Base-by-base conservation (phyloP, 371 early-diverging fungal species). In the Dichotomocladium elegans region DNA sequence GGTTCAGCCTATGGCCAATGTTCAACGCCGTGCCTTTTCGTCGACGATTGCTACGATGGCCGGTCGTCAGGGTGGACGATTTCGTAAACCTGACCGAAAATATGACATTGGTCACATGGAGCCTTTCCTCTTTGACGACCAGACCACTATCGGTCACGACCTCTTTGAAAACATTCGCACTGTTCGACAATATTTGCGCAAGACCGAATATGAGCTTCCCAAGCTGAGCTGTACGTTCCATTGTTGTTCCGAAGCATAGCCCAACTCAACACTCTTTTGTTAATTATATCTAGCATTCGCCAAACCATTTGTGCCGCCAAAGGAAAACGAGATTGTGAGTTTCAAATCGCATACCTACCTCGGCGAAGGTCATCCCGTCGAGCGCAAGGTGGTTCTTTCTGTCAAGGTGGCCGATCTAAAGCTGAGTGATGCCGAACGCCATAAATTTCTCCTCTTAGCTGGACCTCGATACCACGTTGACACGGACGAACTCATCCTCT, bases 301-400 rank as follows among this genome's bases (percentile, higher is more conserved):
- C 24, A 78, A 80, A 64, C 77, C 83, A 25, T 86, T 81, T 60
- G 73, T 66, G 34, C 74, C 87, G 27, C 85, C 87, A 6, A 60
- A 44, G 29, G 30, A 53, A 27, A 59, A 69, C 7, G 72, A 77
- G 61, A 83, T 85, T 31, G 68, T 86, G 26, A 71, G 72, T 45
- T 78, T 82, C 71, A 79, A 83, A 55, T 62, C 76, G 19, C 67
- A 73, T 17, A 82, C 68, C 37, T 81, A 85, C 48, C 51, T 80
- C 14, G 82, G 81, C 34, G 86, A 87, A 70, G 78, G 74, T 27
- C 81, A 83, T 53, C 86, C 85, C 53, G 73, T 79, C 11, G 79
- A 79, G 28, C 68, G 66, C 26, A 85, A 87, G 58, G 80, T 75
- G 2, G 82, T 83, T 11, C 53, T 87, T 49, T 79, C 77, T 14